Conservation (phyloP, 2,329 filamentous ascomycete genomes). For the Venturia carpophila region DNA sequence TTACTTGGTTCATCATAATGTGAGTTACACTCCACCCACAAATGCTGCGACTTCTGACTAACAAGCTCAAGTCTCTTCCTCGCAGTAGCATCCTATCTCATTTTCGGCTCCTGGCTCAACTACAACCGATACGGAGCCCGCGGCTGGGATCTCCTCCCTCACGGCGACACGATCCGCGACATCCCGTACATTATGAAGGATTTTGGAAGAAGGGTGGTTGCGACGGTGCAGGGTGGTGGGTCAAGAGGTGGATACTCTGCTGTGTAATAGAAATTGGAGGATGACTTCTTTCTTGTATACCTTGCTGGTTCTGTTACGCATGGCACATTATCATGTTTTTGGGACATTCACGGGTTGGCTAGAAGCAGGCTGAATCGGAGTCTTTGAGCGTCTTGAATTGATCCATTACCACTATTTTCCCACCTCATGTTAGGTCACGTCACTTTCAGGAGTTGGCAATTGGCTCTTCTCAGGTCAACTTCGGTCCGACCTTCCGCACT, state of each 20-base stretch:
- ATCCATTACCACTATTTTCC: not conserved
- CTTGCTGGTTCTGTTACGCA: not conserved
- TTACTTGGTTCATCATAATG: conserved; percentile 95
- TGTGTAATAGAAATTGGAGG: conserved; percentile 49
- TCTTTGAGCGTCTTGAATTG: conserved; percentile 6
- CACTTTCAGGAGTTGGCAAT: not conserved
- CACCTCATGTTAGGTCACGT: not conserved
- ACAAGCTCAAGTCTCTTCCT: conserved; percentile 62
- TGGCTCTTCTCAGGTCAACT: not conserved
- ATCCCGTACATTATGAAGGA: conserved; percentile 89
- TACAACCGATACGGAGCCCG: conserved; percentile 94
- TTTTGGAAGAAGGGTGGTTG: conserved; percentile 70
- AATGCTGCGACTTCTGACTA: not conserved
- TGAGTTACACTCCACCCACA: conserved; percentile 40
- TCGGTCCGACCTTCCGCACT: not conserved
- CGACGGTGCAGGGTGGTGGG: conserved; percentile 75
- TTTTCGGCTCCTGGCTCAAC: conserved; percentile 98
- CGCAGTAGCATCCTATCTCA: conserved; percentile 77
- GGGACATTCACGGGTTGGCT: not conserved
- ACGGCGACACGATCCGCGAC: conserved; percentile 86
- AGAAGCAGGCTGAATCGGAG: conserved; percentile 9
- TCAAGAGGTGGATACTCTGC: conserved; percentile 90
- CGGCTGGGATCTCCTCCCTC: conserved; percentile 90
- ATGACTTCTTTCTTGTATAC: not conserved
- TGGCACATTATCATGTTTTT: not conserved